Base-by-base conservation (phyloP, 106 monocot species). In the Dendrobium nobile region DNA sequence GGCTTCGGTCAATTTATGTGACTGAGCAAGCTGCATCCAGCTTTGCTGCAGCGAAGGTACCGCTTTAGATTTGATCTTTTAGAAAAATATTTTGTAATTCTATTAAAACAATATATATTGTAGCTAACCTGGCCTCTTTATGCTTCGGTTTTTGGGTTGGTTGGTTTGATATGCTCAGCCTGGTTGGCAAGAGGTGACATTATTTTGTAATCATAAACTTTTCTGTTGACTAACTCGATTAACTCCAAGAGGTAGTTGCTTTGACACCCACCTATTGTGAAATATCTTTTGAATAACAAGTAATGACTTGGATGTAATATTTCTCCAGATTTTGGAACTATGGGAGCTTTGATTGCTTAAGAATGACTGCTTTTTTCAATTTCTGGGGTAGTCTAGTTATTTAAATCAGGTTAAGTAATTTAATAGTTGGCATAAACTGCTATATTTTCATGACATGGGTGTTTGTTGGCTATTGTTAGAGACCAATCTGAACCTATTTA, bases 1-100 rank as follows among this genome's bases (percentile, higher is more conserved):
- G 58, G 72, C 82, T 97, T 59, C 87, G 94, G 17, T 86, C 90
- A 3, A 82, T 85, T 75, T 80, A 92, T 84, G 86, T 92, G 68
- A 59, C 82, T 44, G 86, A 85, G 72, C 90, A 82, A 67, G 82
- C 82, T 68, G 55, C 78, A n/a, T 81, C 84, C 47, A 28, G 78
- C 24, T 79, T 88, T 59, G 74, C 75, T 72, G 24, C 82, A 41
- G 27, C 73, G 4, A 93, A 88, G 91, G 93, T 95, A 85, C 73
- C 24, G 7, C 47, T 76, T 45, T 37, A 26, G 56, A 9, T 42
- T 9, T 24, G 56, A 61, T 20, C 44, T 41, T 61, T 7, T 7
- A 47, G 7, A 48, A 16, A 31, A 0, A 9, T 43, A 10, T 15
- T 68, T 4, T 70, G 64, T 26, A 26, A 70, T 17, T 2, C 31